phyloP scores from a whole-genome alignment of 805 yeast genomes.

The Kuraishia molischiana region DNA sequence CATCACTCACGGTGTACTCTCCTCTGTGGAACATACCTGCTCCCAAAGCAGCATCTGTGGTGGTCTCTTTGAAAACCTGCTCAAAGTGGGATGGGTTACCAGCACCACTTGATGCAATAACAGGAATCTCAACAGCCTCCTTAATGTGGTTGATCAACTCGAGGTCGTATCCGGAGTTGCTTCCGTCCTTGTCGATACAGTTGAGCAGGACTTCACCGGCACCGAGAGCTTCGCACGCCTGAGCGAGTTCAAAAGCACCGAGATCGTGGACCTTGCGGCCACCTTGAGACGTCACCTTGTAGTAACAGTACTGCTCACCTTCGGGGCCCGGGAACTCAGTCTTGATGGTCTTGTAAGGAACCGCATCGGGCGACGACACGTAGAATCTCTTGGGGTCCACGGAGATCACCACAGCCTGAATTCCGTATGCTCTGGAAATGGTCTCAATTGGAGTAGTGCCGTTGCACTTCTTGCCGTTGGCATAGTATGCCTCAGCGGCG shows the following conservation, averaged over 20 bases:
- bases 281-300: constrained; percentile 93
- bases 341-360: constrained; percentile 53
- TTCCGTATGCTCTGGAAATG: constrained; percentile 86
- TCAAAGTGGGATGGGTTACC: constrained; percentile 87
- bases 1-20: constrained; percentile 81
- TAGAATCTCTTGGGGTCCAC: constrained; percentile 95
- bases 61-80: constrained; percentile 74
- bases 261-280: constrained; percentile 84
- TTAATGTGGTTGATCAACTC: constrained; percentile 79
- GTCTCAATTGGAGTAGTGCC: constrained; percentile 91
- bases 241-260: constrained; percentile 85
- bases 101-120: constrained; percentile 97
- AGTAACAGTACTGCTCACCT: constrained; percentile 85
- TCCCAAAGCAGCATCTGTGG: constrained; percentile 94
- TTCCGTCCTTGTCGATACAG: constrained; percentile 95
- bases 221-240: constrained; percentile 86
- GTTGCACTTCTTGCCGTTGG: constrained; percentile 40
- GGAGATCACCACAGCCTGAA: constrained; percentile 95
- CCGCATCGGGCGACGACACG: constrained; percentile 49
- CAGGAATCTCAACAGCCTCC: constrained; percentile 73
- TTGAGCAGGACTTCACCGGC: constrained; percentile 93
- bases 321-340: constrained; percentile 72
- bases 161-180: constrained; percentile 87
- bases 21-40: constrained; percentile 98
- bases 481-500: constrained; percentile 80